Evolutionary conservation across 2,329 filamentous ascomycete species (phyloP), one percentile per base, ranked within the genome.

Genomic region (Fusarium secorum): DNA sequence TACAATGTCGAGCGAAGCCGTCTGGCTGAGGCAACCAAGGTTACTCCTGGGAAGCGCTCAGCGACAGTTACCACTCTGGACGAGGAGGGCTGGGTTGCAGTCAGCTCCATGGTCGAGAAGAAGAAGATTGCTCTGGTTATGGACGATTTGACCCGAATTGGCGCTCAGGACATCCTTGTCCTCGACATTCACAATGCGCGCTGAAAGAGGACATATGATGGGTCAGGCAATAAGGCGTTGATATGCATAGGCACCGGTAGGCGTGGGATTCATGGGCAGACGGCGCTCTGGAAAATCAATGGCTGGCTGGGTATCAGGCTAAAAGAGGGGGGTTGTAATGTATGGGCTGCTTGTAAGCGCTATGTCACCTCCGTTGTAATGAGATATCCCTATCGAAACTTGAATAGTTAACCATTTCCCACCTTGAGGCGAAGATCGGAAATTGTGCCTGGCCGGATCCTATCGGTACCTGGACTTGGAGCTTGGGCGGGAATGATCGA

Each of bases 11-110:
- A 93, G 74, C 90, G 95, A 67, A 79, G 82, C 51, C 87, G 88
- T 58, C 88, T 99, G 61, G 77, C 85, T 11, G 83, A 85, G 35
- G 95, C 93, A 13, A 89, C 87, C 49, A 87, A 87, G 74, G 93
- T 98, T 79, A 98, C 96, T 0, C 96, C 96, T 0, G 96, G 96
- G 68, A 97, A 96, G 84, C 92, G 96, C 54, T 95, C 96, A 4
- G 93, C 96, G 5, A 98, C 95, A 4, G 87, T 98, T 74, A 98
- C 93, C n/a, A 85, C 92, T 20, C 86, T 99, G 6, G 95, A 98
- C 74, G 92, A 93, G 78, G 89, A 93, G 60, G 93, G 91, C 58
- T 98, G 95, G 95, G 94, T 98, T 38, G 95, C 95, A n/a, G 92
- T 98, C 70, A 93, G 90, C 78, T 90, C 91, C 53, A 98, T 98